Percentiles rank a stretch among this genome's conserved stretches.
phyloP scores from a whole-genome alignment of 768 basidiomycete genomes.

The Rhizopogon sp. region DNA sequence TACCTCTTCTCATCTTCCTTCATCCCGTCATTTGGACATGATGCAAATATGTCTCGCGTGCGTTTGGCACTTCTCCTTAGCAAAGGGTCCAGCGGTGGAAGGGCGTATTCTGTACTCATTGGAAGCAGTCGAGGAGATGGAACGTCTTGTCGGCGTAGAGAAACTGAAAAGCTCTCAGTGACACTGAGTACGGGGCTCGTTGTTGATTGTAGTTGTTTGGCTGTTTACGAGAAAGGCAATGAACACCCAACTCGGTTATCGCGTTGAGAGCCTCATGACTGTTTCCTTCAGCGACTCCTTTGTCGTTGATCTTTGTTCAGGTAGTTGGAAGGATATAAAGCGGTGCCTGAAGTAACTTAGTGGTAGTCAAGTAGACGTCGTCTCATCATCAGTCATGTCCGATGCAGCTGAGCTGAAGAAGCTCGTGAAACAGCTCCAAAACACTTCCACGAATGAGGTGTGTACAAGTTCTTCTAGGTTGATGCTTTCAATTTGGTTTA shows the following conservation, averaged over 20 bases:
- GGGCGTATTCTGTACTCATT: conserved; percentile 38
- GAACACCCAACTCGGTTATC: neutral
- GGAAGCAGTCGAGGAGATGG: neutral
- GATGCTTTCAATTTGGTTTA: conserved; percentile 32
- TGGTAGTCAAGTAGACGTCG: conserved; percentile 17
- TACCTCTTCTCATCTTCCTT: conserved; percentile 73
- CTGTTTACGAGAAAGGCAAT: conserved; percentile 1
- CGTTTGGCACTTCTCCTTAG: conserved; percentile 63
- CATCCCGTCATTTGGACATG: conserved; percentile 53
- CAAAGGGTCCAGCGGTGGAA: conserved; percentile 65
- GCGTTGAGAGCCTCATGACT: neutral
- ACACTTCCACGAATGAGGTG: conserved; percentile 52
- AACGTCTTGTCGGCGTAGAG: neutral
- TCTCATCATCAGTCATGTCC: conserved; percentile 19
- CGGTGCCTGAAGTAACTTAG: conserved; percentile 4
- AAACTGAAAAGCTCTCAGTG: neutral
- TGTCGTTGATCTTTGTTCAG: neutral
- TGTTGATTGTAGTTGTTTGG: conserved; percentile 19
- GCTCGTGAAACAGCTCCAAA: conserved; percentile 77
- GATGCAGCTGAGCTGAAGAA: conserved; percentile 63
- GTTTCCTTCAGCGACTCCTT: neutral
- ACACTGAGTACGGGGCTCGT: neutral
- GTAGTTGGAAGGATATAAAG: conserved; percentile 1
- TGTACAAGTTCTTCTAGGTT: conserved; percentile 32
- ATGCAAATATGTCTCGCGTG: conserved; percentile 65